Evolutionary conservation across 208 protist genomes (phyloP).

Genomic region (Phytomonas serpens): DNA sequence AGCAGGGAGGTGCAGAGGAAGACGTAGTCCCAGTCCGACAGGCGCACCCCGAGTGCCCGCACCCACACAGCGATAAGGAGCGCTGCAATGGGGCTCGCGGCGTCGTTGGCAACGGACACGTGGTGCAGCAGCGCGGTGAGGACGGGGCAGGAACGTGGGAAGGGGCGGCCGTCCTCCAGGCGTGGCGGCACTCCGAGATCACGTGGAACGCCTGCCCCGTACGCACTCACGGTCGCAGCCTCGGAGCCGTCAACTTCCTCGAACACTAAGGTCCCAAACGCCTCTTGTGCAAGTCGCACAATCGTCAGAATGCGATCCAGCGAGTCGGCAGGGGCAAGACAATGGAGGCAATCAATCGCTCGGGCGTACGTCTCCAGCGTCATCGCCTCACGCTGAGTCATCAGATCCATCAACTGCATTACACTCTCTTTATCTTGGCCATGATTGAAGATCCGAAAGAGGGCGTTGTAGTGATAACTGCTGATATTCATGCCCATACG

Average conservation of each 20-base stretch:
- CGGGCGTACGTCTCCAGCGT: conserved; percentile 65
- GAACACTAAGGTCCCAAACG: conserved; percentile 37
- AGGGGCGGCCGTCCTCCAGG: not conserved
- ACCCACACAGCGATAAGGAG: conserved; percentile 75
- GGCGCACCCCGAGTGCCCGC: conserved; percentile 41
- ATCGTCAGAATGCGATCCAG: conserved; percentile 37
- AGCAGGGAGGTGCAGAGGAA: conserved; percentile 33
- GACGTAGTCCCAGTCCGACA: conserved; percentile 75
- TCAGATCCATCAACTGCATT: conserved; percentile 69
- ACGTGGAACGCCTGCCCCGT: conserved; percentile 12
- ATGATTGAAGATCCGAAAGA: conserved; percentile 78
- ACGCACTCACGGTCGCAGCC: conserved; percentile 27
- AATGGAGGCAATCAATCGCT: conserved; percentile 65
- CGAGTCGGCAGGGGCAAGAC: conserved; percentile 40
- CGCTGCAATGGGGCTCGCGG: conserved; percentile 22
- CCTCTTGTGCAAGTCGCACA: conserved; percentile 32
- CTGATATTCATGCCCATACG: conserved; percentile 44
- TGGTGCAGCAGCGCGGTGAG: conserved; percentile 76
- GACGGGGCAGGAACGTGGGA: conserved; percentile 22
- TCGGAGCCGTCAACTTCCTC: conserved; percentile 25
- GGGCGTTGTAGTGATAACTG: conserved; percentile 62
- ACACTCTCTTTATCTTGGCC: conserved; percentile 54
- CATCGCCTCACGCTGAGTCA: conserved; percentile 41
- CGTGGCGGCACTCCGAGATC: too few species aligned
- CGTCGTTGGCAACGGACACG: conserved; percentile 28